Evolutionary conservation across 306 rosid genomes (phyloP), one percentile per base, ranked within the genome.

Genomic region (Parietaria judaica): DNA sequence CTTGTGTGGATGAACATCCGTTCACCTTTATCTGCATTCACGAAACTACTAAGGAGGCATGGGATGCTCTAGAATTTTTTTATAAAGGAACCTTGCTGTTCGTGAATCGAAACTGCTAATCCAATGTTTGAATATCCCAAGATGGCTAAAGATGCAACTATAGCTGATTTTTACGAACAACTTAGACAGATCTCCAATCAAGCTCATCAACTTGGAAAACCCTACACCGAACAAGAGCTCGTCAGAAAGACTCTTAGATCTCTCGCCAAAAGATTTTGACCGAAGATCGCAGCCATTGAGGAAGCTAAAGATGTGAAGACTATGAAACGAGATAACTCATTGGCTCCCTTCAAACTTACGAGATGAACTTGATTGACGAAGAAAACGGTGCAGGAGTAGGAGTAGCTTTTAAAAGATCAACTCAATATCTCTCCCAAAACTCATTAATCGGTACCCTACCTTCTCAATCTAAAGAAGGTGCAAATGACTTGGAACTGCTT

Each of bases 241-340:
- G 3, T 52, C 3, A 11, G 56, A 3, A 52, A 52, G 17, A 52
- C 36, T 6, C 43, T 57, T 36, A 57, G 41, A 36, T 57, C 47
- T 35, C 45, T 57, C 11, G 14, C 62, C 11, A 0, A 11, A 0
- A 11, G 46, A 5, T 57, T 57, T 36, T 3, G 4, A 10, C 3
- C 45, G 0, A 57, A 57, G 13, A 15, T 57, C 2, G 36, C 62
- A 7, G 62, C 62, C 62, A 57, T 57, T 36, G 62, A 57, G 14
- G 62, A 57, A 35, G 62, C 36, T 6, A 34, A 36, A 8, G 43
- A 57, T 1, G 9, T 57, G 5, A 5, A 34, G 8, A 10, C 44
- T 35, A 3, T 23, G 46, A 36, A 7, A 57, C 2, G 34, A 12
- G 5, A 57, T 10, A 57, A 17, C 12, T 36, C 0, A 7, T 57